Percentiles rank a stretch among this genome's conserved stretches.
These are phyloP conservation scores for Holtermanniella nyarrowii DNA, from an alignment of 768 basidiomycete species.

Conservation along the genomic window DNA sequence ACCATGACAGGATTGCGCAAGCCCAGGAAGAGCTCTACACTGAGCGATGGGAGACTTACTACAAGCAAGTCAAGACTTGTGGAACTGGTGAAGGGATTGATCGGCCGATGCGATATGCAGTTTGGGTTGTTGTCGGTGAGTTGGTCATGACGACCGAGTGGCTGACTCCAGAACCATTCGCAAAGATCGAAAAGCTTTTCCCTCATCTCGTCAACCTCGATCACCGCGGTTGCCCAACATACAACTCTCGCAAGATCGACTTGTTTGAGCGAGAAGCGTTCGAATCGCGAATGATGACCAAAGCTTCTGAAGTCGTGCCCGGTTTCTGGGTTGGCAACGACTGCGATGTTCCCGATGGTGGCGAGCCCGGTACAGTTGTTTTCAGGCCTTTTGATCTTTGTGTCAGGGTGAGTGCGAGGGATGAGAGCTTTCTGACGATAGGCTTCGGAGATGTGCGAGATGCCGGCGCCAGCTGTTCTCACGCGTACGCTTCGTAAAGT, in stretches of 20 bases:
- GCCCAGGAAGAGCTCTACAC: conserved; percentile 35
- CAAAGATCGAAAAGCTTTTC: conserved; percentile 25
- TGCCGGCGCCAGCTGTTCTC: conserved; percentile 14
- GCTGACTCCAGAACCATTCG: conserved; percentile 31
- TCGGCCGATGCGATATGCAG: conserved; percentile 36
- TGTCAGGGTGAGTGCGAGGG: conserved; percentile 10
- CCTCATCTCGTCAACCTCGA: conserved; percentile 34
- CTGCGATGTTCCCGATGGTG: conserved; percentile 25
- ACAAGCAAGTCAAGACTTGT: conserved; percentile 4
- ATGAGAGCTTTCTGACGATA: neutral
- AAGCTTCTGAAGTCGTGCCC: conserved; percentile 33
- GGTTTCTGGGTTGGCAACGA: conserved; percentile 37
- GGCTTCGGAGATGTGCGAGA: conserved; percentile 25
- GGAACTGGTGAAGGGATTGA: conserved; percentile 18
- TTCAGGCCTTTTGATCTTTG: conserved; percentile 23
- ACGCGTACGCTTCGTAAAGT: conserved; percentile 12
- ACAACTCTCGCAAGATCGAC: conserved; percentile 21
- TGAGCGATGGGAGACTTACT: conserved; percentile 25
- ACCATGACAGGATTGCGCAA: conserved; percentile 23
- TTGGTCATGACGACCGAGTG: neutral
- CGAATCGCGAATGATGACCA: conserved; percentile 29
- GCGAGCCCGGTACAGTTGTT: conserved; percentile 14
- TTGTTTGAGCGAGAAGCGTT: conserved; percentile 33
- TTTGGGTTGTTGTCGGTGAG: conserved; percentile 38
- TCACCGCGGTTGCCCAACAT: conserved; percentile 11